A percentile compares a stretch with the other conserved stretches of the same genome.
These are phyloP conservation scores for Discostella pseudostelligera DNA, from an alignment of 108 stramenopile species.

Conservation along the genomic window DNA sequence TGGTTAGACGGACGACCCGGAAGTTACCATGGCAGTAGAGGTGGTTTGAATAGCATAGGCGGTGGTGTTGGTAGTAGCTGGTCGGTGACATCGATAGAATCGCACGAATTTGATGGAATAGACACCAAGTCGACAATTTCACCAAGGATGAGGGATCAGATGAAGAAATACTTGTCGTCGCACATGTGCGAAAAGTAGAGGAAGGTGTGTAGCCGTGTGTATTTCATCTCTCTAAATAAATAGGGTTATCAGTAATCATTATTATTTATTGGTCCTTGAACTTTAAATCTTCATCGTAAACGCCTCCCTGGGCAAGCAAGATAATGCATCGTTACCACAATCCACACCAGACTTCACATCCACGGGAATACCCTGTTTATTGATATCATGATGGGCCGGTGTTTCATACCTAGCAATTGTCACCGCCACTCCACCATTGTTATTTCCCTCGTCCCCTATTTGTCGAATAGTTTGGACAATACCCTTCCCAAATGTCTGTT, in stretches of 20 bases:
- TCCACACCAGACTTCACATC: slow-evolving; percentile 60
- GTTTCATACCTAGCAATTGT: slow-evolving; percentile 90
- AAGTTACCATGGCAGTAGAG: background rate
- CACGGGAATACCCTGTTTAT: slow-evolving; percentile 77
- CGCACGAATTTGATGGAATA: slow-evolving; percentile 35
- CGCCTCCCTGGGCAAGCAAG: slow-evolving; percentile 50
- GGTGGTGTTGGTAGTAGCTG: slow-evolving; percentile 21
- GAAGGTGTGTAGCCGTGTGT: no score
- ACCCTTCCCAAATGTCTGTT: slow-evolving; percentile 91
- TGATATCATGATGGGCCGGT: slow-evolving; percentile 83
- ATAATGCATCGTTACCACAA: slow-evolving; percentile 75
- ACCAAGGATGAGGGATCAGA: slow-evolving; percentile 37
- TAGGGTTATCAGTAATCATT: no score
- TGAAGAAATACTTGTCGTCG: slow-evolving; percentile 37
- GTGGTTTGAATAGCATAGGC: slow-evolving; percentile 22
- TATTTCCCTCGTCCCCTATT: slow-evolving; percentile 48
- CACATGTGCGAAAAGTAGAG: slow-evolving; percentile 13
- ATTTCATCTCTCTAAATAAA: no score
- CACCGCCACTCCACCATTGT: slow-evolving; percentile 86
- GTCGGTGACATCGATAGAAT: slow-evolving; percentile 44
- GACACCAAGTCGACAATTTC: slow-evolving; percentile 9
- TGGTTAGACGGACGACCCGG: slow-evolving; percentile 28
- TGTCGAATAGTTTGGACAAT: slow-evolving; percentile 85
- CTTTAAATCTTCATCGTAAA: slow-evolving; percentile 13
- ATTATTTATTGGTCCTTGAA: background rate